Conservation (phyloP, 768 basidiomycete species). For the Lentinula sp. region DNA sequence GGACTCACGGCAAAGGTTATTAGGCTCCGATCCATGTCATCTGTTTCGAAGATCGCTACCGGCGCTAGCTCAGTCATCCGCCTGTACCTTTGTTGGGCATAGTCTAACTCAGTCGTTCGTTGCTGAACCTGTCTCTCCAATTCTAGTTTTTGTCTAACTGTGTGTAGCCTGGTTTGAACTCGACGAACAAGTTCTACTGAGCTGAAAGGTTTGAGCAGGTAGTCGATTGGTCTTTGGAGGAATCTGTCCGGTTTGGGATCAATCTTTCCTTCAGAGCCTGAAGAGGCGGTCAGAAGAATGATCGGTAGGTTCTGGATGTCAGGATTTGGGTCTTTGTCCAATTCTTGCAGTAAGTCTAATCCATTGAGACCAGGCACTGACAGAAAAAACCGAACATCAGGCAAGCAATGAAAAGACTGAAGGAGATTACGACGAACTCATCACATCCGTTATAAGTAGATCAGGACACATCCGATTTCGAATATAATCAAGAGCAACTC, state of each 20-base stretch:
- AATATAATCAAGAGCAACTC: conserved; percentile 4
- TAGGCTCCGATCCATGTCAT: not conserved
- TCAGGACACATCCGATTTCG: not conserved
- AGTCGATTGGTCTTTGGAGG: not conserved
- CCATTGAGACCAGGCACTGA: conserved; percentile 5
- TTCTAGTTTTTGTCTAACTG: not conserved
- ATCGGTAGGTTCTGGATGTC: not conserved
- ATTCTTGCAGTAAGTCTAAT: not conserved
- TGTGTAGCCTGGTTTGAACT: not conserved
- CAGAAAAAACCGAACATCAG: not conserved
- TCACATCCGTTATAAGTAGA: conserved; percentile 5
- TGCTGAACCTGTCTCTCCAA: not conserved
- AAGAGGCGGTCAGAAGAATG: not conserved
- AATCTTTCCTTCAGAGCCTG: not conserved
- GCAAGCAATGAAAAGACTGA: too few relatives aligned
- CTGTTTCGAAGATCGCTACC: conserved; percentile 4
- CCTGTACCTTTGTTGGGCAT: not conserved
- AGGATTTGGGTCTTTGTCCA: not conserved
- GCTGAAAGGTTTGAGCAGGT: not conserved
- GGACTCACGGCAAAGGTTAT: conserved; percentile 2
- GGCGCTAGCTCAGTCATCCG: conserved; percentile 4
- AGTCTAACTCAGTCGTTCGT: not conserved
- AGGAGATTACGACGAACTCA: not conserved
- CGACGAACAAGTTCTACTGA: conserved; percentile 1
- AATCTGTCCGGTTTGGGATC: not conserved